Evolutionary conservation across 2,329 filamentous ascomycete species (phyloP).

Genomic region (Diaporthe sp.): DNA sequence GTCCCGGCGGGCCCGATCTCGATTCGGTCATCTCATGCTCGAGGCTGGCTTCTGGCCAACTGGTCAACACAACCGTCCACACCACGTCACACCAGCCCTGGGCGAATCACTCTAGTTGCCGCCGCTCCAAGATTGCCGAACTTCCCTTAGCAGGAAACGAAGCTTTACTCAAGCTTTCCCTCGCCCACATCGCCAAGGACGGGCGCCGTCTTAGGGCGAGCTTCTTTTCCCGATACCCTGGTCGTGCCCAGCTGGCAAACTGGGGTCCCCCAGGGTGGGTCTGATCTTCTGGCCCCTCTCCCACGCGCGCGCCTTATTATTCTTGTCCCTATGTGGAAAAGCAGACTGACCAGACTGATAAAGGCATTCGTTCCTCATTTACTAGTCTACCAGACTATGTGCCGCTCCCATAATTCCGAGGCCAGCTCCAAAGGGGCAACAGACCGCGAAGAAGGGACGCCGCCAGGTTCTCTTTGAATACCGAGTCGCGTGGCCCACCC

Average conservation of each 20-base stretch:
- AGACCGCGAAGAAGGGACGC: not conserved
- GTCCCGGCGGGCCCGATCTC: slow-evolving; percentile 8
- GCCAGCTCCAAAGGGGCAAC: not conserved
- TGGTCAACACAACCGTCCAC: not conserved
- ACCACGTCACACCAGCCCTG: slow-evolving; percentile 5
- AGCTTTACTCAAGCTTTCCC: slow-evolving; percentile 14
- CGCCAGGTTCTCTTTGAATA: not conserved
- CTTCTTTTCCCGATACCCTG: slow-evolving; percentile 35
- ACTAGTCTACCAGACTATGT: slow-evolving; percentile 2
- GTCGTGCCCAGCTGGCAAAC: slow-evolving; percentile 13
- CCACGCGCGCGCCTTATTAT: not conserved
- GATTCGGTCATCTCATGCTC: slow-evolving; percentile 8
- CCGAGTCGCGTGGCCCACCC: slow-evolving; percentile 29
- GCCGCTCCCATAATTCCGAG: not conserved
- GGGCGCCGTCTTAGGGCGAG: slow-evolving; percentile 30
- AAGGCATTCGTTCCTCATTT: not conserved
- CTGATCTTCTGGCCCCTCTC: slow-evolving; percentile 2
- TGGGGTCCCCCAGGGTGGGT: slow-evolving; percentile 15
- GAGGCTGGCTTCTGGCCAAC: not conserved
- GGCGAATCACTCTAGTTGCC: not conserved
- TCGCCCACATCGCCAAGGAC: slow-evolving; percentile 36
- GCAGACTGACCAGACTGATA: not conserved
- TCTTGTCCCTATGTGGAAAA: not conserved
- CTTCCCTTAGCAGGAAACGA: not conserved
- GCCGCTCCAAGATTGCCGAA: slow-evolving; percentile 24